Conservation (phyloP, 1,139 yeast genomes). For the Suhomyces kunorum region DNA sequence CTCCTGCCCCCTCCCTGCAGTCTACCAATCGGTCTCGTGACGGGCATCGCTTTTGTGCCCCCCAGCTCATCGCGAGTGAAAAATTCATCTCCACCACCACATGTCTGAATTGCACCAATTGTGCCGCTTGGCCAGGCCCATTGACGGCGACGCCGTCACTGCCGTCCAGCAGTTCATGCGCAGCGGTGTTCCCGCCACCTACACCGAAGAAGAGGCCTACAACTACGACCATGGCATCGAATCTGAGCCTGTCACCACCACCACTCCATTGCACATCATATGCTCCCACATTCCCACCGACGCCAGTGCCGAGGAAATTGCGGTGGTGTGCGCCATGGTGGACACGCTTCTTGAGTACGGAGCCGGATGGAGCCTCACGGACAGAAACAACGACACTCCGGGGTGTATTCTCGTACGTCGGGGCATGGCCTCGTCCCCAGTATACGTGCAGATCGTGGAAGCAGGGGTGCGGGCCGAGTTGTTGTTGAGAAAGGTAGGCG, state of each 20-base stretch:
- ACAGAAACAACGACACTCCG: conserved; percentile 68
- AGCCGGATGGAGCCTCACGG: conserved; percentile 85
- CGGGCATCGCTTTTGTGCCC: background rate
- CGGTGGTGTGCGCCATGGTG: conserved; percentile 56
- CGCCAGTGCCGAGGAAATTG: conserved; percentile 42
- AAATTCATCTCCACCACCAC: conserved; percentile 2
- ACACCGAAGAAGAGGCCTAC: conserved; percentile 75
- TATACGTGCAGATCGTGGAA: conserved; percentile 60
- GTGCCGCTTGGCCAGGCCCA: conserved; percentile 63
- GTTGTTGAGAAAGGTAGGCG: conserved; percentile 69
- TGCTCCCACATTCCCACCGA: conserved; percentile 54
- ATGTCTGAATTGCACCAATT: conserved; percentile 76
- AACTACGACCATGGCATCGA: conserved; percentile 48
- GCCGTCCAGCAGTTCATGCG: conserved; percentile 49
- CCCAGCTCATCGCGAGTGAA: conserved; percentile 7
- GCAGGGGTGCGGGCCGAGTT: conserved; percentile 94
- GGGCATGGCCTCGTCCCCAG: conserved; percentile 44
- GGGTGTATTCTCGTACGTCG: conserved; percentile 67
- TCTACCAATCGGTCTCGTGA: background rate
- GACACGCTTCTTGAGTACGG: conserved; percentile 75
- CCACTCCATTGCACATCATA: conserved; percentile 78
- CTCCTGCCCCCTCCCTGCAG: background rate
- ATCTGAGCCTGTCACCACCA: conserved; percentile 46
- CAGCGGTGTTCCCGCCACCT: conserved; percentile 77
- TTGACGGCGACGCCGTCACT: conserved; percentile 44